phyloP scores from a whole-genome alignment of 139 green algal genomes.

The Spirogloea muscicola region DNA sequence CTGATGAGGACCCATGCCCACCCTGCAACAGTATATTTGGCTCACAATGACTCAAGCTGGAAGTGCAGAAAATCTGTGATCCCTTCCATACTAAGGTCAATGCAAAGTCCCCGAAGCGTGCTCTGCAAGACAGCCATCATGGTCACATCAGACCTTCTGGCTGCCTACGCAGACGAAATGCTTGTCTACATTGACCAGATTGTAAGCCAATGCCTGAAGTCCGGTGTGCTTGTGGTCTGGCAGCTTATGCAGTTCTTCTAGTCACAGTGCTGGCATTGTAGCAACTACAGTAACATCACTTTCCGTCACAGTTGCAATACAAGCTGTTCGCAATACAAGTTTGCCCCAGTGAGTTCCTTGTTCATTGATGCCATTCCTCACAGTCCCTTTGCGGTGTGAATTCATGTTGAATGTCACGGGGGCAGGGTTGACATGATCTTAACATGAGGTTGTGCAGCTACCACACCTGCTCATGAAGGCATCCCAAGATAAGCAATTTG shows the following conservation, averaged over 20 bases:
- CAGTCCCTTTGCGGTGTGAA: not conserved
- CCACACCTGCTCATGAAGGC: constrained; percentile 37
- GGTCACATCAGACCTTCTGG: constrained; percentile 10
- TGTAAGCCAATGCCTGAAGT: constrained; percentile 10
- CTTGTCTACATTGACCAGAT: constrained; percentile 15
- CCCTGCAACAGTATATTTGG: too few relatives aligned
- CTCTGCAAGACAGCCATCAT: constrained; percentile 30
- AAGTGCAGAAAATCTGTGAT: too few relatives aligned
- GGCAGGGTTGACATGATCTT: too few relatives aligned
- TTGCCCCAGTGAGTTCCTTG: not conserved
- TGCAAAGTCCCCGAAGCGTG: constrained; percentile 20
- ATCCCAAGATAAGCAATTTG: constrained; percentile 42
- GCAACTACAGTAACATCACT: not conserved
- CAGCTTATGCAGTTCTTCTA: not conserved
- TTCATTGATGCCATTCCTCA: not conserved
- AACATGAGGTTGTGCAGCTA: too few relatives aligned
- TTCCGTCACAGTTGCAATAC: not conserved
- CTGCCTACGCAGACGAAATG: constrained; percentile 24
- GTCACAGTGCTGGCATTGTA: not conserved
- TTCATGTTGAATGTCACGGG: not conserved
- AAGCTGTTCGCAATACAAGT: not conserved
- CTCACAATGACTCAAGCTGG: too few relatives aligned
- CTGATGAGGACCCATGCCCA: too few relatives aligned
- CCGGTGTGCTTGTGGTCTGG: not conserved
- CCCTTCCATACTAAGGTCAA: too few relatives aligned